Evolutionary conservation across 768 basidiomycete genomes (phyloP).

Genomic region (Amylocystis lapponica): DNA sequence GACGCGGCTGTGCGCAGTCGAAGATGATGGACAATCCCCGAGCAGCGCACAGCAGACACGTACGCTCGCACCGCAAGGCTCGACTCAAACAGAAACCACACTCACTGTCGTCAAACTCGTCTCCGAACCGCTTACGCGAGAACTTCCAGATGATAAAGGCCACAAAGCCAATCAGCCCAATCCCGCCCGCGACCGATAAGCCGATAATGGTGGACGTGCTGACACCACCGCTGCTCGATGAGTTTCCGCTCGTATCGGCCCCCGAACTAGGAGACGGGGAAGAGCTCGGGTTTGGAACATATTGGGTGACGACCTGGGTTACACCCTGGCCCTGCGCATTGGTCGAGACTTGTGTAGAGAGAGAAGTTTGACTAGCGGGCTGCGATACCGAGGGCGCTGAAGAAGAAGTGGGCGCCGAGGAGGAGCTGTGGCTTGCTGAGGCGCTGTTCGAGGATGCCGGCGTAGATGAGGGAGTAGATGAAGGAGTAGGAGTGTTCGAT

Average conservation of each 20-base stretch:
- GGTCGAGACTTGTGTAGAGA: constrained; percentile 20
- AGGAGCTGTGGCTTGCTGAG: neutral
- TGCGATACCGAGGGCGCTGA: constrained; percentile 3
- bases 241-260: constrained; percentile 14
- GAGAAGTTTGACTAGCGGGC: constrained; percentile 4
- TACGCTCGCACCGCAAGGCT: too few relatives aligned
- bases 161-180: constrained; percentile 64
- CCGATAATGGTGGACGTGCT: constrained; percentile 73
- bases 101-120: constrained; percentile 70
- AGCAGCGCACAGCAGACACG: too few relatives aligned
- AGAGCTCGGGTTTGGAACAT: constrained; percentile 20
- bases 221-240: constrained; percentile 33
- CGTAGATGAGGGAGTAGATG: neutral
- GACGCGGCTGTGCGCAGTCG: too few relatives aligned
- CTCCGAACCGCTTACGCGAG: constrained; percentile 65
- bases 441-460: neutral
- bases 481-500: neutral
- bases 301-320: constrained; percentile 19
- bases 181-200: constrained; percentile 74
- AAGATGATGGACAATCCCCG: too few relatives aligned
- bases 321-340: constrained; percentile 24
- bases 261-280: constrained; percentile 21
- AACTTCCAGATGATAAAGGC: constrained; percentile 85
- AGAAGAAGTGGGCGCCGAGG: constrained; percentile 8
- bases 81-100: too few relatives aligned